These are phyloP conservation scores for Epichloe uncinata DNA, from an alignment of 2,329 filamentous ascomycete genomes.

Conservation along the genomic window DNA sequence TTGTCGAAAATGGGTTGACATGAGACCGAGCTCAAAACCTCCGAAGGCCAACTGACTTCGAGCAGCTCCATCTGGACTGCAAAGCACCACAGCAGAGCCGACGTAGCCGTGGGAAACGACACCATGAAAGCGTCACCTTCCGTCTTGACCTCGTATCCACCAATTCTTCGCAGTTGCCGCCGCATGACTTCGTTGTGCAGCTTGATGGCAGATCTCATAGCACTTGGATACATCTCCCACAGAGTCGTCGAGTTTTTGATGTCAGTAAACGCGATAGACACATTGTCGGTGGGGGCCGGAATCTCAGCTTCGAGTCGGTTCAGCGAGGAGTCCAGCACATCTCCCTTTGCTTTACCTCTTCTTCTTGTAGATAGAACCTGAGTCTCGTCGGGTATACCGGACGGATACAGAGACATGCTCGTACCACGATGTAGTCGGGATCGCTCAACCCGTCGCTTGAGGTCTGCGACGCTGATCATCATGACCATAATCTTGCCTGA, in stretches of 20 bases:
- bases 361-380: conserved; percentile 51
- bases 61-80: conserved; percentile 80
- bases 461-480: conserved; percentile 85
- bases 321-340: conserved; percentile 72
- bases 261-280: conserved; percentile 93
- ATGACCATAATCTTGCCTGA: conserved; percentile 97
- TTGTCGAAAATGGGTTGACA: conserved; percentile 74
- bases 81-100: conserved; percentile 91
- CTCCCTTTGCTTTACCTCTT: conserved; percentile 47
- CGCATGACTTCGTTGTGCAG: conserved; percentile 97
- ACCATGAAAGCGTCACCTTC: conserved; percentile 99
- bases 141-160: conserved; percentile 97
- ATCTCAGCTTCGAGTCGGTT: conserved; percentile 82
- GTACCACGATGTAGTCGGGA: conserved; percentile 61
- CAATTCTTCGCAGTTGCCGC: conserved; percentile 80
- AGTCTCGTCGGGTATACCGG: conserved; percentile 57
- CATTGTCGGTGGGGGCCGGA: conserved; percentile 76
- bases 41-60: conserved; percentile 83
- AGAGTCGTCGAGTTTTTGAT: conserved; percentile 96
- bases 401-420: conserved; percentile 74
- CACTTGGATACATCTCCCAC: conserved; percentile 89
- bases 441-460: conserved; percentile 70
- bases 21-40: conserved; percentile 76
- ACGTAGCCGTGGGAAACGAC: conserved; percentile 90
- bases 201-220: conserved; percentile 94